A percentile compares a stretch with the other conserved stretches of the same genome.
phyloP scores from a whole-genome alignment of 1,139 yeast genomes.

The Zygoascus meyerae region DNA sequence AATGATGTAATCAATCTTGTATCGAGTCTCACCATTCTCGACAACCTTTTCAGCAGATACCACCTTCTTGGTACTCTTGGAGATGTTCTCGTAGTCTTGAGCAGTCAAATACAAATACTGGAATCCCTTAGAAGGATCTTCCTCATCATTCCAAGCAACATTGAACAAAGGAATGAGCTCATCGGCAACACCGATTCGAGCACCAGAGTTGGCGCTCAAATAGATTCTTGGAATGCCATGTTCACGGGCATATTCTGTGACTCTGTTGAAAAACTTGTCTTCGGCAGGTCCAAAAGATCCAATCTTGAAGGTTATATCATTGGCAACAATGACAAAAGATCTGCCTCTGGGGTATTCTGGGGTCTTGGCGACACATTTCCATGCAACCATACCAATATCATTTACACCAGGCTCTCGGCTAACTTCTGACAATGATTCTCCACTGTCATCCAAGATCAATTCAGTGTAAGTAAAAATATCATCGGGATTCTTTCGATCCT shows the following conservation, averaged over 20 bases:
- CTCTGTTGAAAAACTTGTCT: slow-evolving; percentile 83
- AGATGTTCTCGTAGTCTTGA: slow-evolving; percentile 57
- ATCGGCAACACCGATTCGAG: slow-evolving; percentile 96
- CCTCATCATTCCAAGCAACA: slow-evolving; percentile 86
- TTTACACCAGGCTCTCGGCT: slow-evolving; percentile 95
- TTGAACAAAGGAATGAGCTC: slow-evolving; percentile 84
- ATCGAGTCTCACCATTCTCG: slow-evolving; percentile 78
- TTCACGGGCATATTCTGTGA: slow-evolving; percentile 84
- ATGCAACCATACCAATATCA: slow-evolving; percentile 95
- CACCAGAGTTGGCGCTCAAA: slow-evolving; percentile 97
- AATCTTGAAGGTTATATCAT: slow-evolving; percentile 94
- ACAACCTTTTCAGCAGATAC: slow-evolving; percentile 76
- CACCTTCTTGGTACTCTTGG: slow-evolving; percentile 46
- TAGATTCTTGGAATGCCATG: slow-evolving; percentile 93
- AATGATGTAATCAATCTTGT: slow-evolving; percentile 74
- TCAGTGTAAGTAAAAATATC: slow-evolving; percentile 76
- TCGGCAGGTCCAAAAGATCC: slow-evolving; percentile 99
- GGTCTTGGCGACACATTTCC: slow-evolving; percentile 83
- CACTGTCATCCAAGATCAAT: slow-evolving; percentile 64
- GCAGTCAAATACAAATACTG: slow-evolving; percentile 75
- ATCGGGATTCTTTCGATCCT: slow-evolving; percentile 52
- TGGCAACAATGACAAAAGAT: slow-evolving; percentile 85
- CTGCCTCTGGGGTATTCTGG: slow-evolving; percentile 98
- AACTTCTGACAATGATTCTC: slow-evolving; percentile 78
- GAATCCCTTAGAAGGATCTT: slow-evolving; percentile 79